Evolutionary conservation across 169 alveolate species (phyloP).

Genomic region (Nephromyces sp.): DNA sequence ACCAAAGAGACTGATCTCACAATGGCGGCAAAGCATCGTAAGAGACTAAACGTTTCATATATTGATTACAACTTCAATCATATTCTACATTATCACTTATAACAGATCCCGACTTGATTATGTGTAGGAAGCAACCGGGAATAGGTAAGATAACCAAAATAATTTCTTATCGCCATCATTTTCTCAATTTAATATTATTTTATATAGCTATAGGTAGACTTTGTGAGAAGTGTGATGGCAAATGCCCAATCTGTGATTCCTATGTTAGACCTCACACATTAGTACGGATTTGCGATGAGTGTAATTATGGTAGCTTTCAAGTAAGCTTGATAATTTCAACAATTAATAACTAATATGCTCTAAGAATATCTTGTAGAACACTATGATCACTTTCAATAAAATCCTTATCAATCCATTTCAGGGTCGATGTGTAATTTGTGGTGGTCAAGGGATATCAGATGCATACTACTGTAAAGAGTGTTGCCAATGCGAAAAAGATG

Average conservation of each 20-base stretch:
- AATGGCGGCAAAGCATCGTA: background rate
- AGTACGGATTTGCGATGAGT: slow-evolving; percentile 95
- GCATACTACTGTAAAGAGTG: slow-evolving; percentile 98
- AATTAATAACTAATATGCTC: background rate
- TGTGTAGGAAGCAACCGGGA: slow-evolving; percentile 99
- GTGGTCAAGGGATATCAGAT: slow-evolving; percentile 95
- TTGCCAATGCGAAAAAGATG: slow-evolving; percentile 92
- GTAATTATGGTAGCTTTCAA: slow-evolving; percentile 92
- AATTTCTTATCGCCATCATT: background rate
- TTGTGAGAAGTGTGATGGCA: slow-evolving; percentile 95
- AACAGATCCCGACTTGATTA: slow-evolving; percentile 86
- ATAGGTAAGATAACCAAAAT: slow-evolving; percentile 56
- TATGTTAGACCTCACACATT: slow-evolving; percentile 91
- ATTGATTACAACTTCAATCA: no score
- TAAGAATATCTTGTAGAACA: background rate
- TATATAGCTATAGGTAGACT: slow-evolving; percentile 87
- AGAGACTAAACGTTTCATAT: no score
- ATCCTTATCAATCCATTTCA: no score
- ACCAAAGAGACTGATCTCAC: no score
- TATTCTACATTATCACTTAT: background rate
- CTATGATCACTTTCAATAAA: slow-evolving; percentile 25
- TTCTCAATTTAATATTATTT: background rate
- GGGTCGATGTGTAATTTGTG: slow-evolving; percentile 98
- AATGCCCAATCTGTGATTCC: slow-evolving; percentile 98
- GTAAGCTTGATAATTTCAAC: slow-evolving; percentile 32